These are phyloP conservation scores for Penicillium sp. DNA, from an alignment of 2,329 filamentous ascomycete genomes.

Conservation along the genomic window DNA sequence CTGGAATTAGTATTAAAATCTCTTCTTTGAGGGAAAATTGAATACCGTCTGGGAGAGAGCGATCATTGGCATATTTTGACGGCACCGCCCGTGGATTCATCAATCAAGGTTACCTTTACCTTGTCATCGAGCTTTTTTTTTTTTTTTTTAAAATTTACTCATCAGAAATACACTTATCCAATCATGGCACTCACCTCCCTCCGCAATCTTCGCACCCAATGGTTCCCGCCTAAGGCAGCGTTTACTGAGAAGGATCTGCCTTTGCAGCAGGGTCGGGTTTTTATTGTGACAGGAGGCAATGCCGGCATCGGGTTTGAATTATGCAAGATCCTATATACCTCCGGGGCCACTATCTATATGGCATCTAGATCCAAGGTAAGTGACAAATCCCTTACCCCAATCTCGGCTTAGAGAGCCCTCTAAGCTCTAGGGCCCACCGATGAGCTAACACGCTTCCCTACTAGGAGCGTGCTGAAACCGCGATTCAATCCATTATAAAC, in stretches of 20 bases:
- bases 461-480: conserved; percentile 43
- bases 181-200: not conserved
- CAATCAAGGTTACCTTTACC: no score
- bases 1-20: no score
- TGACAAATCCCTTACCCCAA: no score
- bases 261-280: not conserved
- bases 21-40: no score
- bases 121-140: no score
- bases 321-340: conserved; percentile 51
- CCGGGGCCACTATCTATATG: conserved; percentile 57
- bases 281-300: conserved; percentile 11
- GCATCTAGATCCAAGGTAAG: conserved; percentile 27
- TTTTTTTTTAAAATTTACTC: no score
- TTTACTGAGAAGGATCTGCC: conserved; percentile 9
- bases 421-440: no score
- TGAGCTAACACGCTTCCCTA: conserved; percentile 23
- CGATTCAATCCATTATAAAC: conserved; percentile 48
- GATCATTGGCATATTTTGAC: no score
- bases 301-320: conserved; percentile 9
- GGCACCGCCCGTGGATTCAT: no score
- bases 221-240: not conserved
- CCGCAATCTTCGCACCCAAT: not conserved
- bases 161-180: not conserved
- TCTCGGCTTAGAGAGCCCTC: no score
- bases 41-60: no score